Conservation (phyloP, 1,284 basidiomycete species). For the Bothia castanella region DNA sequence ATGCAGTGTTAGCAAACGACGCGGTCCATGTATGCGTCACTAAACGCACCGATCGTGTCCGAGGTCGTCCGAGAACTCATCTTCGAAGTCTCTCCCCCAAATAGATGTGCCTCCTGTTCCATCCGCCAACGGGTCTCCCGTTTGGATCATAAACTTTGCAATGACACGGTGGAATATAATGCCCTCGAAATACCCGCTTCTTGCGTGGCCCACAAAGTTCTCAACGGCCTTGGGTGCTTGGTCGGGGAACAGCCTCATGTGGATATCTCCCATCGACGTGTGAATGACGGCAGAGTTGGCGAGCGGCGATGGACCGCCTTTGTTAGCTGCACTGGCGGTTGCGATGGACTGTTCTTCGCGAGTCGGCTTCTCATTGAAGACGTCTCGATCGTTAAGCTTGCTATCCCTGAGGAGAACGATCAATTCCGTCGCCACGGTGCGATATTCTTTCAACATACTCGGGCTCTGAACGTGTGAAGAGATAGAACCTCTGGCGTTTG, state of each 20-base stretch:
- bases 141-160: constrained; percentile 99
- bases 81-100: constrained; percentile 94
- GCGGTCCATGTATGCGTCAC: neutral
- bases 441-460: constrained; percentile 55
- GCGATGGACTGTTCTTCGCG: constrained; percentile 95
- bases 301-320: constrained; percentile 58
- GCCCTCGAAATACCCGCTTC: constrained; percentile 90
- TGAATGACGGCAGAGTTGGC: constrained; percentile 86
- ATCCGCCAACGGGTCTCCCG: constrained; percentile 94
- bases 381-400: constrained; percentile 87
- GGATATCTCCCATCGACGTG: constrained; percentile 94
- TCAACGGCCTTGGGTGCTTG: constrained; percentile 94
- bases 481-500: constrained; percentile 93
- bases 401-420: constrained; percentile 56
- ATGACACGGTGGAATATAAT: constrained; percentile 98
- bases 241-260: constrained; percentile 85
- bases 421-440: neutral
- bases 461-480: constrained; percentile 91
- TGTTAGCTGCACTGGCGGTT: constrained; percentile 51
- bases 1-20: constrained; percentile 11
- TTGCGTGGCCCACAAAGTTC: constrained; percentile 94
- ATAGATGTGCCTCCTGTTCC: constrained; percentile 96
- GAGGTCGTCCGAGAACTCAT: constrained; percentile 87
- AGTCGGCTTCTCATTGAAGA: constrained; percentile 98
- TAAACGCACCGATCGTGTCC: constrained; percentile 78